phyloP scores from a whole-genome alignment of 495 filamentous ascomycete genomes.

The Neurospora hispaniola region DNA sequence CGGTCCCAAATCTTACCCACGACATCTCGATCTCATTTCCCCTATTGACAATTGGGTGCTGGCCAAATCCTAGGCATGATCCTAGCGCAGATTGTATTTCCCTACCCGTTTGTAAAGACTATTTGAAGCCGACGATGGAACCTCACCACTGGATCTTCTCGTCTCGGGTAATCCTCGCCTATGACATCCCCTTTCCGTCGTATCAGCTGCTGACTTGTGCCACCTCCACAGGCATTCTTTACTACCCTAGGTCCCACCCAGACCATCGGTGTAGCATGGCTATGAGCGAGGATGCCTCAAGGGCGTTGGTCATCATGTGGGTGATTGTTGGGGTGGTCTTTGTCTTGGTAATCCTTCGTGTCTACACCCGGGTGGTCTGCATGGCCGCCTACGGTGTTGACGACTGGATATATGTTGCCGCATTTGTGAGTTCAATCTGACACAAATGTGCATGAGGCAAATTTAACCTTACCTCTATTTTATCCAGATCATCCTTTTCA shows the following conservation, averaged over 20 bases:
- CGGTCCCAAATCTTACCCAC: neutral
- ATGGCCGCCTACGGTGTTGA: slow-evolving; percentile 21
- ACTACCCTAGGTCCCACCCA: neutral
- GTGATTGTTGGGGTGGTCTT: slow-evolving; percentile 10
- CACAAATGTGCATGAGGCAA: neutral
- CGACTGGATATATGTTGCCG: slow-evolving; percentile 22
- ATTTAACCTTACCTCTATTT: neutral
- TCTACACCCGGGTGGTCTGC: slow-evolving; percentile 25
- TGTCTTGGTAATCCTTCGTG: slow-evolving; percentile 13
- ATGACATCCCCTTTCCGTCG: neutral
- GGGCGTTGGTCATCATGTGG: slow-evolving; percentile 16
- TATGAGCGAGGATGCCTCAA: slow-evolving; percentile 1
- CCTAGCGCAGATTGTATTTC: neutral
- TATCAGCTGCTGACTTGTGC: neutral
- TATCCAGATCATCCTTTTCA: slow-evolving; percentile 12
- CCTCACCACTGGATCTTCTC: neutral
- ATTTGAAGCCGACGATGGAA: neutral
- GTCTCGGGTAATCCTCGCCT: neutral
- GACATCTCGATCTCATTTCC: neutral
- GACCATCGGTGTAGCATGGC: neutral
- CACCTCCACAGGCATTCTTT: neutral
- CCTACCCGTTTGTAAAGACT: neutral
- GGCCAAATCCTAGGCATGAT: neutral
- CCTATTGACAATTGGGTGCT: neutral
- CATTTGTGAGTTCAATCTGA: slow-evolving; percentile 1